phyloP scores from a whole-genome alignment of 1,284 basidiomycete genomes.

The Tetrapyrgos nigripes region DNA sequence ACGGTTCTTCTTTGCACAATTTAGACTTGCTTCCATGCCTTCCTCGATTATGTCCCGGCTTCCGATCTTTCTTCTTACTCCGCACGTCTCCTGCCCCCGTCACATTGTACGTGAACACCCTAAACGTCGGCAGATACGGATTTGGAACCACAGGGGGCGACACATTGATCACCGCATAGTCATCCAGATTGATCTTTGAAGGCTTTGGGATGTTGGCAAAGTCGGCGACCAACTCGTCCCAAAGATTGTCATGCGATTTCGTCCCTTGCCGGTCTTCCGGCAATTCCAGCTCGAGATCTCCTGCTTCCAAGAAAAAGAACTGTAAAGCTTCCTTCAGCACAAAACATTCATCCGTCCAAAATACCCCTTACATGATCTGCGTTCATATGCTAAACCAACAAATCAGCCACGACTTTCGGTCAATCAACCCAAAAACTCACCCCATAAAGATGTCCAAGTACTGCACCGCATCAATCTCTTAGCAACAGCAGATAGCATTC shows the following conservation, averaged over 20 bases:
- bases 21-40: conserved; percentile 46
- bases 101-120: conserved; percentile 85
- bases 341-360: conserved; percentile 13
- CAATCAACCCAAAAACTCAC: conserved; percentile 44
- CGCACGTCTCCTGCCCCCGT: conserved; percentile 46
- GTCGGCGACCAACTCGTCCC: conserved; percentile 58
- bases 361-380: conserved; percentile 76
- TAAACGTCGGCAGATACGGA: conserved; percentile 81
- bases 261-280: conserved; percentile 9
- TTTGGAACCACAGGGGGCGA: conserved; percentile 89
- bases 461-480: neutral
- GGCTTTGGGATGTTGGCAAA: conserved; percentile 63
- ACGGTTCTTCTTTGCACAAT: conserved; percentile 58
- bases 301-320: conserved; percentile 70
- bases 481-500: conserved; percentile 6
- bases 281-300: conserved; percentile 52
- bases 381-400: conserved; percentile 68
- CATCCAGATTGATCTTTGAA: conserved; percentile 62
- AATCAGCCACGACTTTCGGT: neutral
- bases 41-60: conserved; percentile 55
- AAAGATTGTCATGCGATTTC: conserved; percentile 47
- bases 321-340: conserved; percentile 30
- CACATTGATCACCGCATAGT: conserved; percentile 81
- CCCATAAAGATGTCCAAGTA: conserved; percentile 90
- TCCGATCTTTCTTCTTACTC: conserved; percentile 37